A percentile compares a stretch with the other conserved stretches of the same genome.
Conservation (phyloP, 306 rosid genomes). For the Sesbania bispinosa region DNA sequence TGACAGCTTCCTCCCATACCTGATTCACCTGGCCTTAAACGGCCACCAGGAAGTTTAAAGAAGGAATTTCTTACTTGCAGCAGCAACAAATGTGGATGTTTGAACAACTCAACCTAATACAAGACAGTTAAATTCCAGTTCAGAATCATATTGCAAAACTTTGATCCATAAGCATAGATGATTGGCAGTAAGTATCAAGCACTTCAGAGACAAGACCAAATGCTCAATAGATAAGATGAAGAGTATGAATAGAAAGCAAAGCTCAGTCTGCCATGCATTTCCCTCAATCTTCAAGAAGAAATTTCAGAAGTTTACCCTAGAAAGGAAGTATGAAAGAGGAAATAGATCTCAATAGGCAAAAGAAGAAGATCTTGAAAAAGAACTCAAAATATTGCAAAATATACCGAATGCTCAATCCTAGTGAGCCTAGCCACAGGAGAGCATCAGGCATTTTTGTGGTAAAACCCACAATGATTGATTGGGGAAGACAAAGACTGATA, state of each 20-base stretch:
- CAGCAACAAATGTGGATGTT: conserved; percentile 80
- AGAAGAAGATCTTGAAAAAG: neutral
- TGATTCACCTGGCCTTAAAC: conserved; percentile 80
- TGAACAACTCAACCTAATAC: conserved; percentile 86
- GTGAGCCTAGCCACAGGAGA: neutral
- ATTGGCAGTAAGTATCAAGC: neutral
- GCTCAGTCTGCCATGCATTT: neutral
- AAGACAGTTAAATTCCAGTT: conserved; percentile 12
- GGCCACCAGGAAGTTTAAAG: conserved; percentile 90
- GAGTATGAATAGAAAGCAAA: neutral
- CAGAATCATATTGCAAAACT: neutral
- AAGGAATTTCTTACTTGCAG: conserved; percentile 73
- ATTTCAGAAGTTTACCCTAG: neutral
- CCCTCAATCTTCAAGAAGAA: neutral
- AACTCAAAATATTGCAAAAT: neutral
- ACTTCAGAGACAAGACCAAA: neutral
- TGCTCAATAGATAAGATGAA: neutral
- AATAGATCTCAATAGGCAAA: neutral
- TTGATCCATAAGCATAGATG: neutral
- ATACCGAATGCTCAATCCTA: neutral
- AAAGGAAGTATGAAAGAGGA: neutral
- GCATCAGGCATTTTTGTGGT: neutral
- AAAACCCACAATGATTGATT: too few relatives aligned
- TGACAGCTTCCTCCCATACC: conserved; percentile 38
- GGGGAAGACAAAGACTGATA: too few relatives aligned